Base-by-base conservation (phyloP, 2,329 filamentous ascomycete species). In the Epichloe elymi region DNA sequence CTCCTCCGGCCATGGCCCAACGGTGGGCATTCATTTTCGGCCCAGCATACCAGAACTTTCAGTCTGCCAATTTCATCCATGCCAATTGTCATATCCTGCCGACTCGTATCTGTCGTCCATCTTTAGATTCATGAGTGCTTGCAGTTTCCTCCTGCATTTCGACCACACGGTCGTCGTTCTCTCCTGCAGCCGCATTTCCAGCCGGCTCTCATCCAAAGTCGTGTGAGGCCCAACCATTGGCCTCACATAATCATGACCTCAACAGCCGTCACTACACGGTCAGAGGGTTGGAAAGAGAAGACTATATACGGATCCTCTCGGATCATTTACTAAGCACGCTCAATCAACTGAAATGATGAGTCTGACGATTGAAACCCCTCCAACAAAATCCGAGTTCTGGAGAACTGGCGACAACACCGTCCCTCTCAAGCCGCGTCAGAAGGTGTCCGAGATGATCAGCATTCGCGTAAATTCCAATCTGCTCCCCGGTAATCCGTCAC, bases 221-320 rank as follows among this genome's bases (percentile, higher is more conserved):
- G 20, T 48, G 44, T 38, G 35, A n/a, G 40, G 37, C 37, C 26
- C 43, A 30, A 26, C 33, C 35, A 19, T 20, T 20, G 17, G 39
- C 35, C 46, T 48, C 46, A 49, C 26, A 42, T 39, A 15, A 41
- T 37, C 37, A 49, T 26, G 11, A 37, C 23, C 46, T 41, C 41
- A 14, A 8, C 19, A 14, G 43, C 23, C 26, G 47, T 45, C 45
- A 45, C 35, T 39, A 51, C 50, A 55, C 46, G 30, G 43, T 26
- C 26, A 7, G 20, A 40, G 40, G 30, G 17, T 19, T 53, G 41
- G 57, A 48, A 10, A 40, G n/a, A 19, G 14, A 43, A 14, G 61
- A 62, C 64, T 67, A 67, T 57, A 65, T 67, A 67, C 58, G 59
- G 55, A 65, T 65, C 63, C 64, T 57, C 57, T 52, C 56, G 63